A percentile compares a stretch with the other conserved stretches of the same genome.
These are phyloP conservation scores for Paramecium octaurelia DNA, from an alignment of 73 alveolate species.

Conservation along the genomic window DNA sequence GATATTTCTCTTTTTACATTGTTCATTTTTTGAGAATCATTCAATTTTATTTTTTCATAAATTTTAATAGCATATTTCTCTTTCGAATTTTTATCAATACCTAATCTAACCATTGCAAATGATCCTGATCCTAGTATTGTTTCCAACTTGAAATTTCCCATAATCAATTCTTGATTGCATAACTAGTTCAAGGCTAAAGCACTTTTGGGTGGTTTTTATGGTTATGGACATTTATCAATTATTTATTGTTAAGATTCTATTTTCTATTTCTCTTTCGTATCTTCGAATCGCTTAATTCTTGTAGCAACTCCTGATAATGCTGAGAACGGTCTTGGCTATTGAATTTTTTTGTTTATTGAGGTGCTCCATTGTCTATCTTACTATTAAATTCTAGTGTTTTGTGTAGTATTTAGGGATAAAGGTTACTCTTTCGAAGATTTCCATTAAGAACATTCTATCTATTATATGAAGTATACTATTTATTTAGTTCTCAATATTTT, in stretches of 20 bases:
- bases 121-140: constrained; percentile 90
- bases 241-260: background rate
- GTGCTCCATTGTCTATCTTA: background rate
- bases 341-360: background rate
- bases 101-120: constrained; percentile 87
- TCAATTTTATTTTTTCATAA: constrained; percentile 83
- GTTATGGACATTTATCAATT: background rate
- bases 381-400: background rate
- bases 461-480: background rate
- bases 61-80: constrained; percentile 87
- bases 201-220: background rate
- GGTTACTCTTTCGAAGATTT: background rate
- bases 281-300: background rate
- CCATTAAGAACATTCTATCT: background rate
- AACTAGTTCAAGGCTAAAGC: background rate
- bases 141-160: constrained; percentile 51
- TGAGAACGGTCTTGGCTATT: background rate
- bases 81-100: constrained; percentile 71
- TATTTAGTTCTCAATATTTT: constrained; percentile 27
- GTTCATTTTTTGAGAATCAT: constrained; percentile 84
- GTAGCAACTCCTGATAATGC: background rate
- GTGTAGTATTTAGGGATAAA: background rate
- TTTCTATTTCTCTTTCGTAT: background rate
- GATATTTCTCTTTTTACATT: constrained; percentile 89
- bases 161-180: constrained; percentile 2